Evolutionary conservation across 306 rosid species (phyloP), one percentile per base, ranked within the genome.

Genomic region (Cajanus cajan): DNA sequence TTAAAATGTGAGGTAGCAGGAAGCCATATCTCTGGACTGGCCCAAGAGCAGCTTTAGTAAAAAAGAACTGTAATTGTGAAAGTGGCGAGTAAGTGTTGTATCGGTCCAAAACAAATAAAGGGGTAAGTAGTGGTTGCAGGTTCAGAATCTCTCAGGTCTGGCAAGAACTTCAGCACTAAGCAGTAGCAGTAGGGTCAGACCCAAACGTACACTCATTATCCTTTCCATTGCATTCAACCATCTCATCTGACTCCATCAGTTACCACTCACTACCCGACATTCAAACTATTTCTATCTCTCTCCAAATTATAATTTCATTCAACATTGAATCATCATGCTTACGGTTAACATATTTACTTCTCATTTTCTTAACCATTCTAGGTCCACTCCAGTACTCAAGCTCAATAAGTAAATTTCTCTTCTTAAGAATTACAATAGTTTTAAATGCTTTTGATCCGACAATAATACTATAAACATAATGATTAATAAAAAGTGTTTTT

Each of bases 21-120:
- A 34, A 71, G 71, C 24, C 72, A 79, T 36, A 70, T 59, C 52
- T 54, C 37, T 55, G 61, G 76, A 73, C 70, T 15, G 36, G 76
- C 11, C 5, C 1, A 65, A 80, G 52, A 28, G 43, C 75, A 71
- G 76, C 83, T 84, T 85, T 77, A 78, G 73, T 52, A 25, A 80
- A 58, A 68, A 69, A 33, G 65, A 74, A 40, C 7, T 5, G 4
- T 52, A 66, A 15, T 44, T 19, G 36, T 68, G 71, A 50, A 73
- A 70, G 45, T 0, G 73, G 77, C 39, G 64, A 73, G 81, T 9
- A 55, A 1, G 79, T 55, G 70, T 55, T 84, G 83, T 77, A 74
- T 80, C 48, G 81, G 80, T 82, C 85, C 82, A 69, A 82, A 82
- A 79, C 58, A 85, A 25, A n/a, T n/a, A n/a, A n/a, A n/a, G 31